Evolutionary conservation across 805 yeast genomes (phyloP).

Genomic region (Yamadazyma laniorum): DNA sequence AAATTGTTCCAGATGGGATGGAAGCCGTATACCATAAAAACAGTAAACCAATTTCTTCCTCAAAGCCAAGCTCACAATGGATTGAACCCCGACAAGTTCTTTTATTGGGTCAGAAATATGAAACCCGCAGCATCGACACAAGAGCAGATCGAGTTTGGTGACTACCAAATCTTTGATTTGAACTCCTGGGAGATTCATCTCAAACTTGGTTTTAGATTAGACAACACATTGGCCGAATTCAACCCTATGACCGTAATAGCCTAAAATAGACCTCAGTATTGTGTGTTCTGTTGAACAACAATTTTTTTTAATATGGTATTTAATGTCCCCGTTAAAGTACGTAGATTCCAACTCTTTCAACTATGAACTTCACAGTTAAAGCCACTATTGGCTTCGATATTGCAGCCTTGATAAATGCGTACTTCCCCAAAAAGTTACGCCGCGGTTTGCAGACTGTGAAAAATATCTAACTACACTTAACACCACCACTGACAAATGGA

Average conservation of each 20-base stretch:
- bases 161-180: slow-evolving; percentile 42
- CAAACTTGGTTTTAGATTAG: slow-evolving; percentile 38
- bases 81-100: slow-evolving; percentile 14
- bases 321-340: no score
- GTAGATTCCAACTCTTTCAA: no score
- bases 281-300: no score
- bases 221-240: slow-evolving; percentile 17
- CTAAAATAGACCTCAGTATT: slow-evolving; percentile 3
- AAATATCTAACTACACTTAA: no score
- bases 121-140: slow-evolving; percentile 6
- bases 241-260: slow-evolving; percentile 3
- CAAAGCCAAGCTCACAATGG: background rate
- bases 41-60: background rate
- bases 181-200: slow-evolving; percentile 40
- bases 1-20: slow-evolving; percentile 40
- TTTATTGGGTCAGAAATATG: slow-evolving; percentile 21
- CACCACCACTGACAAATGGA: slow-evolving; percentile 49
- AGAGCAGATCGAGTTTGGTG: slow-evolving; percentile 28
- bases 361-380: no score
- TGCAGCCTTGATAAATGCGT: no score
- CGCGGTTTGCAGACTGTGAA: background rate
- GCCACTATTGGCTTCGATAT: no score
- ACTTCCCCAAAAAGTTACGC: background rate
- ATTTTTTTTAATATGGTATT: no score
- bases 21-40: slow-evolving; percentile 33